Conservation (phyloP, 2,329 filamentous ascomycete species). For the Paracoccidioides brasiliensis region DNA sequence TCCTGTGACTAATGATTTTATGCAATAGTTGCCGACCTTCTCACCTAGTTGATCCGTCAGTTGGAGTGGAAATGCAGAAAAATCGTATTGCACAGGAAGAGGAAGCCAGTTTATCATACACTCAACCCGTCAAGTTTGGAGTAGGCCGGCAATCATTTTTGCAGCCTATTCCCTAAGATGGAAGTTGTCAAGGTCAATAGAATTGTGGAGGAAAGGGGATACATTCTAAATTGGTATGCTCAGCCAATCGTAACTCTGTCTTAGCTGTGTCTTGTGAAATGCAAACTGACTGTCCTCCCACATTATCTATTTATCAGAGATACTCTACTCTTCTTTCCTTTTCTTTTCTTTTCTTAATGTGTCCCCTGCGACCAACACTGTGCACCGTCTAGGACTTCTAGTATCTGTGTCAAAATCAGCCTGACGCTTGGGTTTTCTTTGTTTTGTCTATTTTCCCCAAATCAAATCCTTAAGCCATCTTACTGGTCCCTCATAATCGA, state of each 20-base stretch:
- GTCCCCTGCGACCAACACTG: no score
- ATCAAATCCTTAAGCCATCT: not conserved
- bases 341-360: not conserved
- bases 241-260: not conserved
- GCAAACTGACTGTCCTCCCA: not conserved
- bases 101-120: not conserved
- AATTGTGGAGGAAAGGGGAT: conserved; percentile 13
- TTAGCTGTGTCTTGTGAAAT: not conserved
- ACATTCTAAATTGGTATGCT: conserved; percentile 11
- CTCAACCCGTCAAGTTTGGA: not conserved
- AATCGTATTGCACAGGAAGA: not conserved
- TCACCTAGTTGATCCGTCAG: conserved; percentile 8
- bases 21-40: conserved; percentile 15
- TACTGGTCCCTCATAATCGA: not conserved
- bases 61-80: not conserved
- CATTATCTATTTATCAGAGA: not conserved
- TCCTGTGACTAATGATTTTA: not conserved
- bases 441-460: not conserved
- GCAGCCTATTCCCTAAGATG: not conserved
- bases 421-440: not conserved
- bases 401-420: not conserved
- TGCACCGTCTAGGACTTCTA: not conserved
- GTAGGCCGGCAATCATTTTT: not conserved
- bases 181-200: not conserved
- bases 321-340: not conserved